phyloP scores from a whole-genome alignment of 2,329 filamentous ascomycete genomes.

The Penicillium sp. region DNA sequence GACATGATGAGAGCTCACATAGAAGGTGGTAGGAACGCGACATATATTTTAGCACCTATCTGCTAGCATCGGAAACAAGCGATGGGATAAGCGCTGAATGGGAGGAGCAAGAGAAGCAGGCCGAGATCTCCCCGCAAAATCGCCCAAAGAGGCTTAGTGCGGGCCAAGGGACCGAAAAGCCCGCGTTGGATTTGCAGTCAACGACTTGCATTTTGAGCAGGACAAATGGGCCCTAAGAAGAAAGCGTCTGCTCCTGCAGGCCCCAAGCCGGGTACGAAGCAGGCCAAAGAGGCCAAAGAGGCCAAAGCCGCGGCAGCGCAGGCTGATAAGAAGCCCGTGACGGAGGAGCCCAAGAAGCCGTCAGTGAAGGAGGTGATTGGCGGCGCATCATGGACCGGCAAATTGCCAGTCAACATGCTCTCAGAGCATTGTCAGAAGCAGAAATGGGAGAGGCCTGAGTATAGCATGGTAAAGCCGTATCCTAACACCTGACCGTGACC shows the following conservation, averaged over 20 bases:
- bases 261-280: slow-evolving; percentile 41
- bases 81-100: not conserved
- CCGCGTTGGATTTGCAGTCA: not conserved
- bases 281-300: slow-evolving; percentile 42
- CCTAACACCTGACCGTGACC: not conserved
- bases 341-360: slow-evolving; percentile 56
- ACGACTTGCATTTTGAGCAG: slow-evolving; percentile 2
- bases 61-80: not conserved
- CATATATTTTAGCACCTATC: not conserved
- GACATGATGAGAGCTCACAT: slow-evolving; percentile 1
- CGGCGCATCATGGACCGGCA: slow-evolving; percentile 94
- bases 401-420: slow-evolving; percentile 88
- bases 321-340: slow-evolving; percentile 30
- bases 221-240: slow-evolving; percentile 44
- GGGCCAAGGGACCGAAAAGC: slow-evolving; percentile 25
- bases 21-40: not conserved
- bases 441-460: slow-evolving; percentile 92
- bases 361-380: slow-evolving; percentile 77
- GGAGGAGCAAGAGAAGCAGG: not conserved
- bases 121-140: slow-evolving; percentile 21
- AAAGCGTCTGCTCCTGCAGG: slow-evolving; percentile 39
- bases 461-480: slow-evolving; percentile 62
- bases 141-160: slow-evolving; percentile 30
- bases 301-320: slow-evolving; percentile 38
- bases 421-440: slow-evolving; percentile 95